Evolutionary conservation across 1,284 basidiomycete species (phyloP).

Genomic region (Heterobasidion annosum): DNA sequence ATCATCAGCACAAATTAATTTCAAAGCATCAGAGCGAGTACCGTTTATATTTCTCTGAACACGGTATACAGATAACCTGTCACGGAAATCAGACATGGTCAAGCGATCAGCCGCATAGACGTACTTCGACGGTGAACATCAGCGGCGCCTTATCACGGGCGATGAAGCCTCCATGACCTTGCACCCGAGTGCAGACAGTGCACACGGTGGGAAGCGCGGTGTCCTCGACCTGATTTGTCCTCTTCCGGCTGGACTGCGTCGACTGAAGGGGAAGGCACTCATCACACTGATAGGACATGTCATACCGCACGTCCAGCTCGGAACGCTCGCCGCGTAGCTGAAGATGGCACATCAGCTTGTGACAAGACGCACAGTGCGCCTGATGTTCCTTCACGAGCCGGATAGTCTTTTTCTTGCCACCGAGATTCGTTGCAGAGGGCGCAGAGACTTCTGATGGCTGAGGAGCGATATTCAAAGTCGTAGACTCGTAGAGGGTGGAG

Average conservation of each 20-base stretch:
- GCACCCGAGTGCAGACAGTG: not conserved
- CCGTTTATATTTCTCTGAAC: constrained; percentile 1
- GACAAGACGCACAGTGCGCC: not conserved
- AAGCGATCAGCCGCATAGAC: not conserved
- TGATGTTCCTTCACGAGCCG: not conserved
- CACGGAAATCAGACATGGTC: not conserved
- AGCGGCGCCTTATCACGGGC: not conserved
- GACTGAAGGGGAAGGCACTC: not conserved
- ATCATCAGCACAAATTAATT: not conserved
- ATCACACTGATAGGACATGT: not conserved
- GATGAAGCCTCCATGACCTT: constrained; percentile 2
- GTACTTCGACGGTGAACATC: not conserved
- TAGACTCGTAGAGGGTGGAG: not conserved
- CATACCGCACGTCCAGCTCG: constrained; percentile 2
- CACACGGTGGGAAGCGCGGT: not conserved
- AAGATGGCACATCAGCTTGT: not conserved
- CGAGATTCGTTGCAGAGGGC: too few species aligned
- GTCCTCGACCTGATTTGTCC: constrained; percentile 1
- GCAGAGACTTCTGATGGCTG: too few species aligned
- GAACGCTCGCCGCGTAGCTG: not conserved
- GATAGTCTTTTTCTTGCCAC: not conserved
- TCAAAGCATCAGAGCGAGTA: not conserved
- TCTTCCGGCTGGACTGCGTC: not conserved
- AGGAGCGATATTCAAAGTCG: too few species aligned
- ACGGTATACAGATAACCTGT: not conserved